Evolutionary conservation across 495 filamentous ascomycete species (phyloP), one percentile per base, ranked within the genome.

Genomic region (Podospora fimiseda): DNA sequence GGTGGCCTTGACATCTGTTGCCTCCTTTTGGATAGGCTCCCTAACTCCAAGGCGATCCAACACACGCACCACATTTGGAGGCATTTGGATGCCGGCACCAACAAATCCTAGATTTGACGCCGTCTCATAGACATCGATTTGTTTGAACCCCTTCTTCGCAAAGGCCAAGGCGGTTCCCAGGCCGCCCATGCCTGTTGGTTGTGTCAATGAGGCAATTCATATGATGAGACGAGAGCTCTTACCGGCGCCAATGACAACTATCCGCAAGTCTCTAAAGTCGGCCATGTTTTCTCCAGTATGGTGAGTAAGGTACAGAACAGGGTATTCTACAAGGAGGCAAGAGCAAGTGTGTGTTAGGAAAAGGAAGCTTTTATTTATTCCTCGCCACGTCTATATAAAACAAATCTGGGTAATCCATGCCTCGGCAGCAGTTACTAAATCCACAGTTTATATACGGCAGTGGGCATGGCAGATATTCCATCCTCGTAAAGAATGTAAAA

Each of bases 71-170:
- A 91, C 87, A 53, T 93, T 90, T 1, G 87, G 87, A 3, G 87
- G 85, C 39, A 92, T 74, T 65, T 92, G 87, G 59, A 92, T 89
- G 22, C 87, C 88, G 6, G 87, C 87, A 44, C 89, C 89, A 9
- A 90, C 85, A 51, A 91, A 91, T 23, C 87, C 87, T 2, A 91
- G 72, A 51, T 86, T 83, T 15, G 83, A 80, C 1, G 87, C 86
- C 22, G 72, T 78, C 63, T 91, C 87, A 59, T 80, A 91, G 40
- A 91, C 80, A 47, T 84, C 74, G 62, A 91, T 83, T 40, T 84
- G 63, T 58, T 77, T 81, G 69, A 89, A 89, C 13, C 85, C 87
- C 64, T 80, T 78, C 65, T 84, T 82, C 5, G 86, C 86, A 36
- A 90, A 76, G 21, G 85, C 83, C 19, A 91, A 76, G 41, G 87